These are phyloP conservation scores for Solanum hybrid DNA, from an alignment of 305 asterid species.

Conservation along the genomic window DNA sequence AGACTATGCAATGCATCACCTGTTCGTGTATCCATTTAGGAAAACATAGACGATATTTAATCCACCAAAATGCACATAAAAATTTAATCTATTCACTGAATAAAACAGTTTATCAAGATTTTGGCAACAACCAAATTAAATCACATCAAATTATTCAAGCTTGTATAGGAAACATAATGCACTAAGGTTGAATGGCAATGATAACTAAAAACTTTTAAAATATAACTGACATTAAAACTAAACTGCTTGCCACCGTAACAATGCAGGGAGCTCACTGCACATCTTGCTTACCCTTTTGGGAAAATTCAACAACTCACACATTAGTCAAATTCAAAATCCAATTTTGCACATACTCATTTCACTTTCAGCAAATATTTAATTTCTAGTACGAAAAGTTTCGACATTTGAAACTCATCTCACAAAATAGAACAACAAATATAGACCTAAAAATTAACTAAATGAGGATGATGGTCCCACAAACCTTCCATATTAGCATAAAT, in stretches of 20 bases:
- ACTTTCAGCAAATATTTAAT: background rate
- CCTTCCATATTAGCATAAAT: constrained; percentile 89
- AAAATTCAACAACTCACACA: background rate
- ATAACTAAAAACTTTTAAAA: background rate
- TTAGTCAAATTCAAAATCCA: background rate
- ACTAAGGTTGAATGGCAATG: background rate
- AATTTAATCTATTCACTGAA: background rate
- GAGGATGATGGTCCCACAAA: constrained; percentile 7
- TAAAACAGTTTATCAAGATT: background rate
- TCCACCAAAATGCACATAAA: background rate
- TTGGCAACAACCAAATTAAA: background rate
- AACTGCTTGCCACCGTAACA: background rate
- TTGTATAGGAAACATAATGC: background rate
- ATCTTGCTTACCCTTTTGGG: background rate
- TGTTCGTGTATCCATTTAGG: constrained; percentile 16
- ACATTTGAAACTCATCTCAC: background rate
- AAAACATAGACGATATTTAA: background rate
- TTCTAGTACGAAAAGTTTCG: background rate
- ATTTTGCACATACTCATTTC: background rate
- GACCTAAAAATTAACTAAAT: background rate
- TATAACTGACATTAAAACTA: background rate
- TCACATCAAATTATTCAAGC: background rate
- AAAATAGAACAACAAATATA: constrained; percentile 2
- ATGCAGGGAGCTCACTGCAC: background rate
- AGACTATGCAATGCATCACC: constrained; percentile 94